Evolutionary conservation across 2,329 filamentous ascomycete species (phyloP).

Genomic region (Pseudogymnoascus sp.): DNA sequence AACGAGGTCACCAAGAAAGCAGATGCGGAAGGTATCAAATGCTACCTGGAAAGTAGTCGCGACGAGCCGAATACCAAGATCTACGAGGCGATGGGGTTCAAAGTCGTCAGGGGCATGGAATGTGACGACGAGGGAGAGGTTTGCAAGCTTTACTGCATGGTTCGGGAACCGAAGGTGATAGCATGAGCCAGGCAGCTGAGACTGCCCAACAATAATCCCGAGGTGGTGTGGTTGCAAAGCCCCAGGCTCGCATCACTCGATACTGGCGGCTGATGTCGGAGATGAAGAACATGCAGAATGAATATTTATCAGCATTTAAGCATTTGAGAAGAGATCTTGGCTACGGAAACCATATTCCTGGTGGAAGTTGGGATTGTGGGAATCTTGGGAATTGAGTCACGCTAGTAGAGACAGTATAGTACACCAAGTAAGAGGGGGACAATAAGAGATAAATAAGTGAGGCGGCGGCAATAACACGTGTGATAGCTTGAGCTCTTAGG

Average conservation of each 20-base stretch:
- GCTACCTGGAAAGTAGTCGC: constrained; percentile 65
- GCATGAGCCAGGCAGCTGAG: background rate
- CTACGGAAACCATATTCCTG: background rate
- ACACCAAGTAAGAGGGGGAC: background rate
- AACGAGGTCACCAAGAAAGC: constrained; percentile 55
- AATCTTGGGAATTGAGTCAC: background rate
- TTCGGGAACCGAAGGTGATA: constrained; percentile 33
- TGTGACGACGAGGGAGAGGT: constrained; percentile 55
- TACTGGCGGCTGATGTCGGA: background rate
- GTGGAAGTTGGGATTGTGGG: background rate
- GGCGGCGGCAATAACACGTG: background rate
- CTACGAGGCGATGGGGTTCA: constrained; percentile 64
- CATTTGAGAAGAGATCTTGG: background rate
- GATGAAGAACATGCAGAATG: background rate
- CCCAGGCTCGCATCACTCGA: background rate
- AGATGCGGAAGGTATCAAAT: constrained; percentile 56
- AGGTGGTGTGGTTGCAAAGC: background rate
- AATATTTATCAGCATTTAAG: background rate
- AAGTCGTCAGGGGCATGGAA: constrained; percentile 55
- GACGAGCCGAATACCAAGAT: constrained; percentile 63
- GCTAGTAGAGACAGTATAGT: background rate
- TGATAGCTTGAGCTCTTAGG: background rate
- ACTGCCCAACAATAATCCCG: background rate
- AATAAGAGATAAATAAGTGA: background rate
- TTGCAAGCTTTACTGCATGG: constrained; percentile 46